Conservation (phyloP, 305 asterid genomes). For the Fraxinus floribunda region DNA sequence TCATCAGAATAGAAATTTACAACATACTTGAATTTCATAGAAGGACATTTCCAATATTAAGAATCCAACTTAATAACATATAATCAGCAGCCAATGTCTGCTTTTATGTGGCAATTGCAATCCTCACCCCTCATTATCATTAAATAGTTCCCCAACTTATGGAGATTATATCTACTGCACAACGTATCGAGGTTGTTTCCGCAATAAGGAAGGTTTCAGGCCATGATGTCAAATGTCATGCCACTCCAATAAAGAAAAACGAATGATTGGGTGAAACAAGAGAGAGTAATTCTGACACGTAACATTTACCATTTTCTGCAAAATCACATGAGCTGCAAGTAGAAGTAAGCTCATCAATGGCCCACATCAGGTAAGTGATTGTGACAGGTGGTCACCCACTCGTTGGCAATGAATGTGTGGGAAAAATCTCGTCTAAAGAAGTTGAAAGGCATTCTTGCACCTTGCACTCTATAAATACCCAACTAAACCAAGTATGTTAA, state of each 20-base stretch:
- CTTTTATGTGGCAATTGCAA: constrained; percentile 22
- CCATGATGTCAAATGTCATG: background rate
- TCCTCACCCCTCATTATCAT: constrained; percentile 25
- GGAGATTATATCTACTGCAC: constrained; percentile 23
- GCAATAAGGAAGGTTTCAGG: background rate
- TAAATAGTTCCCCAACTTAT: constrained; percentile 4
- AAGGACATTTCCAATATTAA: background rate
- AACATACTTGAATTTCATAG: background rate
- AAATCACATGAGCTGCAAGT: background rate
- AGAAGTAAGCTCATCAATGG: background rate
- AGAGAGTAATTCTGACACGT: background rate
- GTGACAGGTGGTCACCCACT: background rate
- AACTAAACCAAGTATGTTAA: background rate
- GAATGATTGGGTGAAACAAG: background rate
- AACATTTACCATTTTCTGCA: background rate
- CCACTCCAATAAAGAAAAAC: background rate
- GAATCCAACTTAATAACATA: constrained; percentile 10
- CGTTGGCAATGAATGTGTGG: background rate
- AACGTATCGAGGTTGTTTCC: background rate
- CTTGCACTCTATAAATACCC: background rate
- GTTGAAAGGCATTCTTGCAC: background rate
- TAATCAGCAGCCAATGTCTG: constrained; percentile 20
- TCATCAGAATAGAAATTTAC: background rate
- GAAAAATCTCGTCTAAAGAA: background rate
- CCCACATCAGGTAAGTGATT: background rate